Base-by-base conservation (phyloP, 2,329 filamentous ascomycete species). In the Remersonia thermophila region DNA sequence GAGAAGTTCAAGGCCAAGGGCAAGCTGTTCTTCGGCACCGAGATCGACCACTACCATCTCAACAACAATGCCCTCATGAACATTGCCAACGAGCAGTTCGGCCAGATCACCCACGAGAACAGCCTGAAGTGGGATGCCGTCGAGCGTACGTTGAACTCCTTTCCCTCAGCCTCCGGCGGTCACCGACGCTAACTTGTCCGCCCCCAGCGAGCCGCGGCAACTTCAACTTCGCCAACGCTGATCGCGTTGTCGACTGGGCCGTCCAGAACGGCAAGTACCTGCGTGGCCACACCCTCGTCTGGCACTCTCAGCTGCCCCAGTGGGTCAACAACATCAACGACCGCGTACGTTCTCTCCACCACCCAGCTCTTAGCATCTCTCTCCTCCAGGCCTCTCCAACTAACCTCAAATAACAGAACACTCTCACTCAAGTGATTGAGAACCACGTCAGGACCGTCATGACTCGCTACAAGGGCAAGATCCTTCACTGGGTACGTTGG, bases 261-360 rank as follows among this genome's bases (percentile, higher is more conserved):
- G 6, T 7, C 4, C 14, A 30, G 25, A 40, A 40, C 34, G 38
- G 38, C 51, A 69, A 76, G 58, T 54, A 67, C 6, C 58, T 79
- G 44, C 72, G 78, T 40, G 77, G 77, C 7, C 77, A 82, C 56
- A 80, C 74, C 1, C 68, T 79, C 6, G 60, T 77, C 35, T 82
- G 76, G 77, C 67, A 80, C 59, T 66, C 62, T 20, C 69, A 73
- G 55, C 58, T 74, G 10, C 66, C 69, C 2, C 52, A 55, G 27
- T 81, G 73, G 73, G 77, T 83, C 34, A 63, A 56, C 38, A 57
- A 61, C 27, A 70, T 76, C 50, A 62, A 52, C 8, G 67, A 76
- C 50, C 65, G 63, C 41, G n/a, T n/a, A n/a, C n/a, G n/a, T n/a
- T n/a, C n/a, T n/a, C n/a, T n/a, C n/a, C n/a, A n/a, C n/a, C n/a